phyloP scores from a whole-genome alignment of 2,329 filamentous ascomycete species.

The Alternaria ventricosa region DNA sequence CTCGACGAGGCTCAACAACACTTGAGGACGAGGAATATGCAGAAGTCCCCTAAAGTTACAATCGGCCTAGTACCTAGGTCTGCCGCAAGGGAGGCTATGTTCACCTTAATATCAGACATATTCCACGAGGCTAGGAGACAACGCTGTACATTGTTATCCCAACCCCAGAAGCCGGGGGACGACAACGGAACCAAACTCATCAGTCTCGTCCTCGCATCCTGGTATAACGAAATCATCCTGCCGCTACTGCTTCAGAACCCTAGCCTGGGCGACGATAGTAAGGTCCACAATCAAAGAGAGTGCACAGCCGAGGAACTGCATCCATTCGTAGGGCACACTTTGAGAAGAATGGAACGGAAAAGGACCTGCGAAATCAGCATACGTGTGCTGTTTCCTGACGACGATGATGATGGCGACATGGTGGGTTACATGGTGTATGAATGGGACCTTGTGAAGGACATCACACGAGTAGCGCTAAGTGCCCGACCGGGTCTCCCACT shows the following conservation, averaged over 20 bases:
- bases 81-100: background rate
- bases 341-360: background rate
- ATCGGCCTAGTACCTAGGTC: background rate
- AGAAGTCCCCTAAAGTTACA: background rate
- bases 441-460: background rate
- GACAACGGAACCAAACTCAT: background rate
- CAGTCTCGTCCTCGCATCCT: background rate
- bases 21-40: background rate
- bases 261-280: background rate
- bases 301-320: background rate
- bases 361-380: background rate
- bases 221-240: background rate
- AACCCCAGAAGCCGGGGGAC: background rate
- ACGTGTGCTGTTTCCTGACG: background rate
- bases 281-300: background rate
- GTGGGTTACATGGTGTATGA: background rate
- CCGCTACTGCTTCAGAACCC: background rate
- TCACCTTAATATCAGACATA: background rate
- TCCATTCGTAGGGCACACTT: background rate
- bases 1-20: background rate
- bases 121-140: background rate
- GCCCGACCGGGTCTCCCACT: background rate
- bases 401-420: background rate
- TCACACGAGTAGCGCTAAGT: background rate
- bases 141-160: background rate